These are phyloP conservation scores for Trypanosoma melophagium DNA, from an alignment of 208 protist species.

Conservation along the genomic window DNA sequence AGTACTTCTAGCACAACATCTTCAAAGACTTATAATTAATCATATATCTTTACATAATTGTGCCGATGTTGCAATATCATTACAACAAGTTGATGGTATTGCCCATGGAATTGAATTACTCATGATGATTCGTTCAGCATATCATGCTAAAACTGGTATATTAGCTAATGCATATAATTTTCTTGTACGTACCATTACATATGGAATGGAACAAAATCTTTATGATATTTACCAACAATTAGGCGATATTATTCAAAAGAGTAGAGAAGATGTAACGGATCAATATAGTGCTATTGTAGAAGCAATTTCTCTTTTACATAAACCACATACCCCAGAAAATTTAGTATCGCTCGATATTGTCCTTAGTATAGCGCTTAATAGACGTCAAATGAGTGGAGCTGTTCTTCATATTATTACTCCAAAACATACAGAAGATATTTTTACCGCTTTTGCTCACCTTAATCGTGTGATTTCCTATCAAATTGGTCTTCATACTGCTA, in stretches of 20 bases:
- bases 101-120: constrained; percentile 83
- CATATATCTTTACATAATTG: constrained; percentile 77
- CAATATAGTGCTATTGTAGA: constrained; percentile 61
- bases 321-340: constrained; percentile 51
- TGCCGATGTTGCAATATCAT: constrained; percentile 51
- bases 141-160: constrained; percentile 70
- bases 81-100: constrained; percentile 60
- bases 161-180: constrained; percentile 72
- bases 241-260: constrained; percentile 10
- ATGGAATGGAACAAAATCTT: constrained; percentile 69
- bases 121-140: constrained; percentile 84
- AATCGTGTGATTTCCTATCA: constrained; percentile 64
- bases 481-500: constrained; percentile 39
- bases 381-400: constrained; percentile 17
- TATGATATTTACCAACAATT: constrained; percentile 44
- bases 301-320: constrained; percentile 67
- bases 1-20: constrained; percentile 50
- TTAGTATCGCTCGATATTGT: constrained; percentile 59
- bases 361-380: constrained; percentile 62
- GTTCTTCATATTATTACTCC: constrained; percentile 25
- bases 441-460: constrained; percentile 72
- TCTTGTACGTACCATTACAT: constrained; percentile 71
- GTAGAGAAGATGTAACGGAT: constrained; percentile 32
- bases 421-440: constrained; percentile 53
- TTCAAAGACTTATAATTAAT: constrained; percentile 60